A percentile compares a stretch with the other conserved stretches of the same genome.
Conservation (phyloP, 768 basidiomycete species). For the Clitopilus hobsonii region DNA sequence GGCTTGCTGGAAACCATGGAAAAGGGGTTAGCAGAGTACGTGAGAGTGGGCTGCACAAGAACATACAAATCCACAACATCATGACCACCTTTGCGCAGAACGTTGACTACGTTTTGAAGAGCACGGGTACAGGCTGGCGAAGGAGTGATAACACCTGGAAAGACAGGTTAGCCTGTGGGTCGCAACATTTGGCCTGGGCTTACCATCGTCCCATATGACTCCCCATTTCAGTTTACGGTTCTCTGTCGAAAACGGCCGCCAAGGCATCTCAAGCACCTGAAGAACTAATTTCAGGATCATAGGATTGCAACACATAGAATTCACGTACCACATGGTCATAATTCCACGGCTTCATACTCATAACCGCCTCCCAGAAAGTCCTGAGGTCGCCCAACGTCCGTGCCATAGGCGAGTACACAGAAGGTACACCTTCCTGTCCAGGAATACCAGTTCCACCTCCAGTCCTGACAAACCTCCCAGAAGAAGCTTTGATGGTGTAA, state of each 20-base stretch:
- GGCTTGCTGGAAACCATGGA: conserved; percentile 23
- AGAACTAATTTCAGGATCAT: too few species aligned
- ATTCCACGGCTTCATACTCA: conserved; percentile 59
- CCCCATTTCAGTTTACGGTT: conserved; percentile 44
- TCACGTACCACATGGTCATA: conserved; percentile 50
- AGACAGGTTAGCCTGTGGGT: not conserved
- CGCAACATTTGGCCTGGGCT: conserved; percentile 4
- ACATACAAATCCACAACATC: conserved; percentile 44
- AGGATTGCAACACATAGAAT: conserved; percentile 16
- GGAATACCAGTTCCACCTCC: conserved; percentile 42
- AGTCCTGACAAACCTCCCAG: conserved; percentile 40
- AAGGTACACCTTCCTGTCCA: conserved; percentile 56
- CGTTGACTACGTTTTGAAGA: conserved; percentile 38
- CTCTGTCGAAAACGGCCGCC: conserved; percentile 27
- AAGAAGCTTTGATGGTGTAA: conserved; percentile 51
- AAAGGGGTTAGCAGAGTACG: not conserved
- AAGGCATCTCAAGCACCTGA: conserved; percentile 38
- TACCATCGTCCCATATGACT: conserved; percentile 62
- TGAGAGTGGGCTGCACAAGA: not conserved
- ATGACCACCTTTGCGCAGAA: conserved; percentile 42
- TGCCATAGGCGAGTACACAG: conserved; percentile 58
- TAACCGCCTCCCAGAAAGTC: conserved; percentile 57
- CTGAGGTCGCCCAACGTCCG: conserved; percentile 56
- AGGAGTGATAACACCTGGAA: conserved; percentile 49
- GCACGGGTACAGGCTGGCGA: conserved; percentile 61